Evolutionary conservation across 2,329 filamentous ascomycete species (phyloP).

Genomic region (Coniochaeta prunicola): DNA sequence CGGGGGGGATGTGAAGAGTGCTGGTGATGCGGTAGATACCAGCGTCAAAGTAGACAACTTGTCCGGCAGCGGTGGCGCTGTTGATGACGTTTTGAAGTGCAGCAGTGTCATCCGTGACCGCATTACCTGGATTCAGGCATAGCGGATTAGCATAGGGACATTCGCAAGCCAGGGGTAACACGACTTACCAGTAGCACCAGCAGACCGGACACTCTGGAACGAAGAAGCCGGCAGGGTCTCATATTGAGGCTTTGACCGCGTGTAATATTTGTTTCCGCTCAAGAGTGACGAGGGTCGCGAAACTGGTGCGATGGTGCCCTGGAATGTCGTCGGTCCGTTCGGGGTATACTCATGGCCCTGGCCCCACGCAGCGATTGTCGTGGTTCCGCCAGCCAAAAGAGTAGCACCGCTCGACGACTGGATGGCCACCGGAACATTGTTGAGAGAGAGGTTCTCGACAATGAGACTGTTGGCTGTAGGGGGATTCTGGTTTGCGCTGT

Average conservation of each 20-base stretch:
- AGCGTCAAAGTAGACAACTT: slow-evolving; percentile 49
- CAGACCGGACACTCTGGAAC: slow-evolving; percentile 42
- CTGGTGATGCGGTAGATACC: slow-evolving; percentile 45
- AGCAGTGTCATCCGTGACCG: slow-evolving; percentile 49
- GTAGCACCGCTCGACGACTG: slow-evolving; percentile 32
- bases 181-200: no score
- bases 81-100: slow-evolving; percentile 50
- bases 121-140: slow-evolving; percentile 48
- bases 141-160: no score
- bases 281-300: slow-evolving; percentile 46
- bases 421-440: slow-evolving; percentile 31
- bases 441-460: slow-evolving; percentile 39
- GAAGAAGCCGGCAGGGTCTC: slow-evolving; percentile 44
- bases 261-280: slow-evolving; percentile 40
- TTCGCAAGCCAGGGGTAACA: no score
- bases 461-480: slow-evolving; percentile 47
- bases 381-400: slow-evolving; percentile 42
- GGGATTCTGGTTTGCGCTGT: slow-evolving; percentile 31
- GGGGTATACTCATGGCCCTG: slow-evolving; percentile 59
- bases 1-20: slow-evolving; percentile 38
- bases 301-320: slow-evolving; percentile 39
- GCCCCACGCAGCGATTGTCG: slow-evolving; percentile 53
- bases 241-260: slow-evolving; percentile 69
- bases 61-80: slow-evolving; percentile 35
- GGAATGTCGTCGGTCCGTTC: slow-evolving; percentile 30